Conservation (phyloP, 208 protist genomes). For the Crithidia sp. region DNA sequence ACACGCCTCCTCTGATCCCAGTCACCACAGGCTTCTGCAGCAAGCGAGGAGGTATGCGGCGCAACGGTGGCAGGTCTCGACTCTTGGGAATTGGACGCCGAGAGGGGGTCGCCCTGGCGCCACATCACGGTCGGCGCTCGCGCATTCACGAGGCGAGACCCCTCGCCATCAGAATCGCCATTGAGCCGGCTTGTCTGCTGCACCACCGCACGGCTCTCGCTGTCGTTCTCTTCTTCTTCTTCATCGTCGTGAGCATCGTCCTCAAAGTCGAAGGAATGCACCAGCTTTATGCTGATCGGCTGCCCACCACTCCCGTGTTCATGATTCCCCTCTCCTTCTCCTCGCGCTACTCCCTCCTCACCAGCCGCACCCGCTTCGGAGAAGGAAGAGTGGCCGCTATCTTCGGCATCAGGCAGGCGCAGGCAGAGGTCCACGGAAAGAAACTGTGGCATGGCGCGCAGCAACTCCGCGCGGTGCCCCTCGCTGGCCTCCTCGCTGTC, state of each 20-base stretch:
- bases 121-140: background rate
- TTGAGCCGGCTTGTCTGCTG: too few species aligned
- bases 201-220: background rate
- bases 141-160: too few species aligned
- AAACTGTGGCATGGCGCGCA: too few species aligned
- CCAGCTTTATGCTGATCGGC: background rate
- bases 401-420: too few species aligned
- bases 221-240: background rate
- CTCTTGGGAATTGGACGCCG: background rate
- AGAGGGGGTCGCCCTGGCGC: constrained; percentile 8
- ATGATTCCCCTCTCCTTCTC: background rate
- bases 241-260: background rate
- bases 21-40: too few species aligned
- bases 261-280: background rate
- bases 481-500: too few species aligned
- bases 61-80: too few species aligned
- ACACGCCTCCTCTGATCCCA: too few species aligned
- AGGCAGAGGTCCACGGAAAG: too few species aligned
- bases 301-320: background rate
- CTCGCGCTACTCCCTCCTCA: background rate
- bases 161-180: background rate
- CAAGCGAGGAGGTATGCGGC: too few species aligned
- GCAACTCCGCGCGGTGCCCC: too few species aligned
- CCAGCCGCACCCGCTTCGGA: background rate
- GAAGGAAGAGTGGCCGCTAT: too few species aligned